Conservation (phyloP, 148 eudicot genomes). For the Cornus suecica region DNA sequence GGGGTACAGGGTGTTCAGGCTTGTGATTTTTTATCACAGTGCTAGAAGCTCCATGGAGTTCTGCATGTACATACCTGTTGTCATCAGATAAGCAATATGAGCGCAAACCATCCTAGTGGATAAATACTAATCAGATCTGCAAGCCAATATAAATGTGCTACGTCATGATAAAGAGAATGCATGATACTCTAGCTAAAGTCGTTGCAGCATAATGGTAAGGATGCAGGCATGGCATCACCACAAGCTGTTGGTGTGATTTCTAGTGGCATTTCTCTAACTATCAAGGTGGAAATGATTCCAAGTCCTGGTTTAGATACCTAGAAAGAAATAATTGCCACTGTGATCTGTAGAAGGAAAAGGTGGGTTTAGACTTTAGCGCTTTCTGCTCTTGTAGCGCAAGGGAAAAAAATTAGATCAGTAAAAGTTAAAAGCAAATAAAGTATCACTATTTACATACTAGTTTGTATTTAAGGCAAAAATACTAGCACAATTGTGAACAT, state of each 20-base stretch:
- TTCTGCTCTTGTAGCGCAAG: neutral
- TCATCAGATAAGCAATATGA: conserved; percentile 1
- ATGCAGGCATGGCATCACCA: neutral
- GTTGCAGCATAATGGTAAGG: neutral
- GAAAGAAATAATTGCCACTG: neutral
- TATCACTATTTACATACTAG: neutral
- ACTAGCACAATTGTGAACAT: neutral
- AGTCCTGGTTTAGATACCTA: neutral
- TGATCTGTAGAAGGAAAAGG: neutral
- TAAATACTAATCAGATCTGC: neutral
- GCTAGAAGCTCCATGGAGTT: conserved; percentile 97
- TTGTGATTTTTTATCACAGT: conserved; percentile 96
- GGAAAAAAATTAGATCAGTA: too few species aligned
- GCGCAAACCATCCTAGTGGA: neutral
- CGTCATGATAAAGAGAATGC: neutral
- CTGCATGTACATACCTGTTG: conserved; percentile 95
- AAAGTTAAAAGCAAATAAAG: neutral
- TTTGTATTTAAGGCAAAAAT: neutral
- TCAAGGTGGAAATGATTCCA: neutral
- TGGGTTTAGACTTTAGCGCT: neutral
- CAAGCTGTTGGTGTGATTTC: neutral
- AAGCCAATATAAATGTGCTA: neutral
- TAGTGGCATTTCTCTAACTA: neutral
- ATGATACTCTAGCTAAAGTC: neutral
- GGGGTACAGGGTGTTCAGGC: conserved; percentile 84